A percentile compares a stretch with the other conserved stretches of the same genome.
phyloP scores from a whole-genome alignment of 2,329 filamentous ascomycete genomes.

The Xylaria sp. region DNA sequence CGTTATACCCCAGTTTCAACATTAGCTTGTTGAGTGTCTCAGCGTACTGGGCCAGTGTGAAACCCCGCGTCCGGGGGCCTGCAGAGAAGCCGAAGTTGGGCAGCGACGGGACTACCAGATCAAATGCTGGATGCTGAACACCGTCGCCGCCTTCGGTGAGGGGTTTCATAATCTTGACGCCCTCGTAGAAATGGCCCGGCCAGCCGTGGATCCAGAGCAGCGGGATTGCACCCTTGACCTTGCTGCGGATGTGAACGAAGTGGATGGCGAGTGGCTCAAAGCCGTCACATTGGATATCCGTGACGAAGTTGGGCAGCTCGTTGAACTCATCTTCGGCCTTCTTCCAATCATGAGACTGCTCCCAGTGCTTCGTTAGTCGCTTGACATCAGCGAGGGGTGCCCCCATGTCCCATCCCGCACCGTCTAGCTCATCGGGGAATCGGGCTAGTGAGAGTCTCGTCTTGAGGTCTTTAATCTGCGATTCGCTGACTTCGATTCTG shows the following conservation, averaged over 20 bases:
- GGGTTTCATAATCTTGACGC: conserved; percentile 68
- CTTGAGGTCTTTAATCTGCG: conserved; percentile 50
- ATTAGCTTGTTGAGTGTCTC: conserved; percentile 76
- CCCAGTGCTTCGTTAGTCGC: conserved; percentile 52
- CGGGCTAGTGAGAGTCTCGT: conserved; percentile 50
- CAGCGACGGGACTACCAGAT: conserved; percentile 68
- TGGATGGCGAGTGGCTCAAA: conserved; percentile 54
- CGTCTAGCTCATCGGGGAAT: conserved; percentile 55
- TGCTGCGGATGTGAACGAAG: conserved; percentile 52
- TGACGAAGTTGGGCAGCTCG: conserved; percentile 51
- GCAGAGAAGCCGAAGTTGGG: conserved; percentile 64
- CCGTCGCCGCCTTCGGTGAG: conserved; percentile 52
- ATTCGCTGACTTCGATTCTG: conserved; percentile 50
- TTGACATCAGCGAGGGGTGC: conserved; percentile 52
- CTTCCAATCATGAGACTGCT: conserved; percentile 52
- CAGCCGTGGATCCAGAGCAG: conserved; percentile 54
- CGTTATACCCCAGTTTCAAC: conserved; percentile 71
- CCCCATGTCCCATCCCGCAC: conserved; percentile 54
- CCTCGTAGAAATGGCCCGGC: conserved; percentile 77
- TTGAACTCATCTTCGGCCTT: conserved; percentile 52
- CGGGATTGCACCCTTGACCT: conserved; percentile 48
- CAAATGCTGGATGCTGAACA: conserved; percentile 57
- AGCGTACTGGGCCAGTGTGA: conserved; percentile 69
- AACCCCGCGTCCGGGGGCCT: conserved; percentile 61
- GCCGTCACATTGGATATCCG: conserved; percentile 52